Percentiles rank a stretch among this genome's conserved stretches.
These are phyloP conservation scores for Yarrowia porcina DNA, from an alignment of 805 yeast species.

Conservation along the genomic window DNA sequence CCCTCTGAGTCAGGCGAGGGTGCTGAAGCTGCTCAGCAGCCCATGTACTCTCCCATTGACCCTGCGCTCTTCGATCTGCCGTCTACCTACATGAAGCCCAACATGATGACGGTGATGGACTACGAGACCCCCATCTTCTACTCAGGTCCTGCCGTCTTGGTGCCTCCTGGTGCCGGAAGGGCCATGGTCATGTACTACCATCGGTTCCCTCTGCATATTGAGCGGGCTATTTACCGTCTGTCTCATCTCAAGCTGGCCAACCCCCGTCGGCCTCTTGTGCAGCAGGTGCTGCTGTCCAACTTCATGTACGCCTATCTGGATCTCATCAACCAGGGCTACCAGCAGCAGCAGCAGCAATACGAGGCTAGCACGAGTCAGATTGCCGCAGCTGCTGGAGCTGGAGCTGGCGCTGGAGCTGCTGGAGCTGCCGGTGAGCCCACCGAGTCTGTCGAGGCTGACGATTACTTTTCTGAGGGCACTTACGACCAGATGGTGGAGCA, in stretches of 20 bases:
- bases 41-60: slow-evolving; percentile 22
- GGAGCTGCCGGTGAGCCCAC: neutral
- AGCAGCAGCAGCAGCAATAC: slow-evolving; percentile 35
- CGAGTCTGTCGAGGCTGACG: slow-evolving; percentile 3
- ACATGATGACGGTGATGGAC: slow-evolving; percentile 26
- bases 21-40: neutral
- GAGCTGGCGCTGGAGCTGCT: neutral
- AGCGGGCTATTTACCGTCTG: slow-evolving; percentile 88
- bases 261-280: slow-evolving; percentile 83
- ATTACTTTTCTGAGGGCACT: slow-evolving; percentile 15
- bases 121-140: slow-evolving; percentile 22
- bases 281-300: slow-evolving; percentile 88
- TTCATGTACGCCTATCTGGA: slow-evolving; percentile 97
- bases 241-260: slow-evolving; percentile 93
- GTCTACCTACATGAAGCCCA: slow-evolving; percentile 20
- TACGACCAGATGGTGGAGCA: slow-evolving; percentile 23
- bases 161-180: slow-evolving; percentile 15
- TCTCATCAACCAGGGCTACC: slow-evolving; percentile 76
- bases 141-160: slow-evolving; percentile 21
- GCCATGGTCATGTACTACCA: slow-evolving; percentile 41
- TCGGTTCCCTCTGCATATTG: slow-evolving; percentile 91
- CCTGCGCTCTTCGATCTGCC: slow-evolving; percentile 11
- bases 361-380: neutral
- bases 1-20: neutral
- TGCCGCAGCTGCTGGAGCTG: neutral